Conservation (phyloP, 164 flowering plant genomes). For the Vitis labrusca region DNA sequence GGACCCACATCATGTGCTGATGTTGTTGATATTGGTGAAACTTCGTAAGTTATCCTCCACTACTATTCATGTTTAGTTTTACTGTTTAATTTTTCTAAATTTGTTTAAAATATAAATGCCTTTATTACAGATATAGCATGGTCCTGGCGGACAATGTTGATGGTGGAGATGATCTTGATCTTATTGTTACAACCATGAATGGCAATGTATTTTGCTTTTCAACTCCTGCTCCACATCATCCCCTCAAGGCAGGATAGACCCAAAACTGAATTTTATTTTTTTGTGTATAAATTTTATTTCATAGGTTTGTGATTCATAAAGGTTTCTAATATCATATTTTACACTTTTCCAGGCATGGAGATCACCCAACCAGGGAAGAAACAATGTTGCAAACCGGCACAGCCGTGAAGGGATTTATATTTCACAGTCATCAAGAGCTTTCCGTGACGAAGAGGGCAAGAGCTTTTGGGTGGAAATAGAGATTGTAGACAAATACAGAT, state of each 20-base stretch:
- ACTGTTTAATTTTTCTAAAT: neutral
- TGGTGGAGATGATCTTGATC: constrained; percentile 99
- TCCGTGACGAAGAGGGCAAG: constrained; percentile 99
- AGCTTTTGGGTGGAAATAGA: constrained; percentile 93
- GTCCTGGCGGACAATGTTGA: constrained; percentile 97
- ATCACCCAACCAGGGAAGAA: constrained; percentile 83
- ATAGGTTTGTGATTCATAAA: neutral
- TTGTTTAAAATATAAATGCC: constrained; percentile 2
- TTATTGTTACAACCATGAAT: constrained; percentile 95
- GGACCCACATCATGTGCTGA: constrained; percentile 96
- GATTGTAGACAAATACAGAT: constrained; percentile 78
- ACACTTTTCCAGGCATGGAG: constrained; percentile 77
- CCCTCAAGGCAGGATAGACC: constrained; percentile 65
- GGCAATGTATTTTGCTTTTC: constrained; percentile 99
- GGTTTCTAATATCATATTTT: neutral
- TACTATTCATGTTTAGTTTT: neutral
- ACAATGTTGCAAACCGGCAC: constrained; percentile 65
- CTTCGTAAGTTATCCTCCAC: constrained; percentile 66
- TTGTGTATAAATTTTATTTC: neutral
- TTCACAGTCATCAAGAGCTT: constrained; percentile 75
- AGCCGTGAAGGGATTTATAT: constrained; percentile 78
- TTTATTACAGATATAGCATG: constrained; percentile 88
- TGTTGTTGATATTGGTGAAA: constrained; percentile 99
- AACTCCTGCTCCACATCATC: constrained; percentile 87
- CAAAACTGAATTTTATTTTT: neutral